Conservation (phyloP, 106 monocot genomes). For the Platanthera guangdongensis region DNA sequence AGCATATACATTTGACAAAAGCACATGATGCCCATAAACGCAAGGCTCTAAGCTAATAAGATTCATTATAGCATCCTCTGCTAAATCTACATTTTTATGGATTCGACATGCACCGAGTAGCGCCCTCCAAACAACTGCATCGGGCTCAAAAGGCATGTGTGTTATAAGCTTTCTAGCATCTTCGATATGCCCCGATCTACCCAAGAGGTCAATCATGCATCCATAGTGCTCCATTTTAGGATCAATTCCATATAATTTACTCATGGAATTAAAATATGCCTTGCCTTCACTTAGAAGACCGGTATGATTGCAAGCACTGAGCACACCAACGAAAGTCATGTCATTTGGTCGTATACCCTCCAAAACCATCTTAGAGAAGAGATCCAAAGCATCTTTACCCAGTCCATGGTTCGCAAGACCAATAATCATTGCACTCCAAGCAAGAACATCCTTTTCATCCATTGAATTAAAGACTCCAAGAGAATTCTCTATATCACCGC, state of each 20-base stretch:
- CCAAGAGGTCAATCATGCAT: slow-evolving; percentile 53
- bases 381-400: slow-evolving; percentile 24
- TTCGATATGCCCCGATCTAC: slow-evolving; percentile 25
- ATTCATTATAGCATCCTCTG: slow-evolving; percentile 22
- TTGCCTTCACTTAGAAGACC: slow-evolving; percentile 36
- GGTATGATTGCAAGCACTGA: slow-evolving; percentile 30
- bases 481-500: too few relatives aligned
- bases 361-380: slow-evolving; percentile 35
- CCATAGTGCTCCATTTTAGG: slow-evolving; percentile 57
- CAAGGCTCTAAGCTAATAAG: slow-evolving; percentile 24
- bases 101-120: slow-evolving; percentile 33
- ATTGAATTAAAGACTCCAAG: too few relatives aligned
- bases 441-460: slow-evolving; percentile 22
- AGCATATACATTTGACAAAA: slow-evolving; percentile 46
- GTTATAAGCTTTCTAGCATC: slow-evolving; percentile 24
- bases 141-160: slow-evolving; percentile 36
- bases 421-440: slow-evolving; percentile 50
- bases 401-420: slow-evolving; percentile 56
- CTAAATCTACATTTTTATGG: slow-evolving; percentile 29
- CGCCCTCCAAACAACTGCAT: slow-evolving; percentile 38
- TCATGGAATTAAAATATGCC: slow-evolving; percentile 25
- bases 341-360: slow-evolving; percentile 28
- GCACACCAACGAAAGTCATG: slow-evolving; percentile 34
- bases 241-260: slow-evolving; percentile 7
- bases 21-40: slow-evolving; percentile 35